A percentile compares a stretch with the other conserved stretches of the same genome.
Conservation (phyloP, 2,329 filamentous ascomycete species). For the Metarhizium anisopliae region DNA sequence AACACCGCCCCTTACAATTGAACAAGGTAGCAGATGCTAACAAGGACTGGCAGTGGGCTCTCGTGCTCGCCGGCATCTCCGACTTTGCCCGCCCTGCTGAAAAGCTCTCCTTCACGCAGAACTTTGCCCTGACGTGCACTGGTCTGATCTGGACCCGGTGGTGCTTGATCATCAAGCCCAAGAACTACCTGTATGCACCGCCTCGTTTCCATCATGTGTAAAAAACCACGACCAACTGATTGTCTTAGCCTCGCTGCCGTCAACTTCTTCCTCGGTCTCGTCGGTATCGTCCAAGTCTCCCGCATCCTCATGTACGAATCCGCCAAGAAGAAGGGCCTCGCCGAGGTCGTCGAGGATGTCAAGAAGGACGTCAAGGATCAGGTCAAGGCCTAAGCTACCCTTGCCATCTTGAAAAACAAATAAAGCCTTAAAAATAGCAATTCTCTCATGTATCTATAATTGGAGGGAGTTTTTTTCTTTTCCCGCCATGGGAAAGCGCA, state of each 20-base stretch:
- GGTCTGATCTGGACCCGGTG: constrained; percentile 97
- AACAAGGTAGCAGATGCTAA: constrained; percentile 5
- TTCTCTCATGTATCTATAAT: background rate
- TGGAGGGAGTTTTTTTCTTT: background rate
- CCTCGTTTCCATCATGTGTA: background rate
- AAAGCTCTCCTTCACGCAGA: constrained; percentile 89
- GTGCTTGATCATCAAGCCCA: constrained; percentile 94
- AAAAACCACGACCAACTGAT: background rate
- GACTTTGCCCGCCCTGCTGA: constrained; percentile 88
- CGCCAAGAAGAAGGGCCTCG: constrained; percentile 43
- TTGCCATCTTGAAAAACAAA: background rate
- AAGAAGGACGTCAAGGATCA: constrained; percentile 30
- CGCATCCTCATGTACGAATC: constrained; percentile 64
- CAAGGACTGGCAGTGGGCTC: constrained; percentile 56
- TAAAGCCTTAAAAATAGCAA: too few species aligned
- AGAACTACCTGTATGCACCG: constrained; percentile 69
- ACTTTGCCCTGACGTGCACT: constrained; percentile 79
- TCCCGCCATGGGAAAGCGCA: background rate
- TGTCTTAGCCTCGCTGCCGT: constrained; percentile 74
- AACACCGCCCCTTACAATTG: background rate
- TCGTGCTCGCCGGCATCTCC: constrained; percentile 85
- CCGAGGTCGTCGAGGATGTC: constrained; percentile 27
- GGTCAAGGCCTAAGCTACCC: constrained; percentile 16
- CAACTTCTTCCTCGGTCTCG: constrained; percentile 93
- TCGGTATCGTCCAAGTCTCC: constrained; percentile 72